Base-by-base conservation (phyloP, 177 flowering plant species). In the Vitis hybrid region DNA sequence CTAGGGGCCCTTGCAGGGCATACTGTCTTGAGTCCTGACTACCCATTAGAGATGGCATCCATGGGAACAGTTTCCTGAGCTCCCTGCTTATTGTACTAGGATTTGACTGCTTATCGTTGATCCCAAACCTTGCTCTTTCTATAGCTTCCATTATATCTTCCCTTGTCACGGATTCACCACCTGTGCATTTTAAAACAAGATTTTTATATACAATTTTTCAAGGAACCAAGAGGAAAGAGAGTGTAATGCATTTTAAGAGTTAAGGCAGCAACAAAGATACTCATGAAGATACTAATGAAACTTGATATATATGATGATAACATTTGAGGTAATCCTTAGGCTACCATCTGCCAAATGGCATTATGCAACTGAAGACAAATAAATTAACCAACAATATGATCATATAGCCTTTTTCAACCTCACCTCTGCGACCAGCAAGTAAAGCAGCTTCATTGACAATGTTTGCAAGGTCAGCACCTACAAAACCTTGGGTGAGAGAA, bases 401-500 rank as follows among this genome's bases (percentile, higher is more conserved):
- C 12, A 65, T 49, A 5, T 39, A 73, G 19, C 45, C 39, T 12
- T 22, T 29, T 64, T 70, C 5, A 14, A 54, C 62, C 77, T 77
- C 66, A 95, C 99, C 99, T 91, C 97, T 85, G 12, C 98, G 93
- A 76, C 98, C 98, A 78, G 99, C 96, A 76, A 95, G 97, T 61
- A 95, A 77, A 65, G 98, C 94, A 54, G 99, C 86, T 81, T 95
- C 99, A 74, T 95, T 95, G 73, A 93, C 90, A 39, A 93, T 85
- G 78, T 95, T 95, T 59, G 99, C 98, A 53, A 95, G 97, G 85
- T 95, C 99, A 76, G 99, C 99, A 73, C 99, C 99, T 5, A 93
- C 98, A 76, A 91, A 82, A 45, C 97, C 96, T 53, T 85, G 89
- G 49, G 99, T 95, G 29, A 93, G 88, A 73, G 97, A 89, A n/a